Evolutionary conservation across 805 yeast species (phyloP), one percentile per base, ranked within the genome.

Genomic region (Grigorovia jiainica): DNA sequence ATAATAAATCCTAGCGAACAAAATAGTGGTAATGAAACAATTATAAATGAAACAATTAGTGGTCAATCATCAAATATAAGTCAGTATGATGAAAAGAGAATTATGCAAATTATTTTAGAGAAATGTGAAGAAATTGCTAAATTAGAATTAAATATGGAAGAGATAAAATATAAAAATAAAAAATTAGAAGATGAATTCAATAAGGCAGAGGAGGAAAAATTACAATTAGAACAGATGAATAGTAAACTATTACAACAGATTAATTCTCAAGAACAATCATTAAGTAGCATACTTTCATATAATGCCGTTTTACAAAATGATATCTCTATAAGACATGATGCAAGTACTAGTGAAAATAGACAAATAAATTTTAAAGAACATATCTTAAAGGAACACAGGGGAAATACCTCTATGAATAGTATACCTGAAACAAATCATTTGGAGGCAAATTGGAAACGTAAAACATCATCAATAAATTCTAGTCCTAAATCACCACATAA

Each of bases 111-210:
- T 6, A 30, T 57, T 24, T 44, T 55, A 41, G 50, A 50, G 24
- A 57, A 54, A 40, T 54, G 57, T 34, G 55, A 51, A 36, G 40
- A 45, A 15, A 43, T 53, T 6, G 54, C 53, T 8, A 43, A 51
- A 16, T 25, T 52, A 13, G 54, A 57, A 38, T 17, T 51, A 32
- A 35, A 33, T 2, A 21, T 57, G 23, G 60, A 55, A 34, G 48
- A 47, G 29, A 48, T 47, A 30, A 44, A 42, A 6, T 47, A 51
- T 25, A 40, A 18, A 5, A 47, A 44, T 18, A 39, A 44, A 32
- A 43, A 44, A 23, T 9, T 51, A 15, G 43, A 39, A n/a, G 42
- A 45, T 19, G 38, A 39, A 29, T 36, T 31, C 3, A 40, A 46
- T 1, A 55, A 45, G 20, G 48, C 43, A 9, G 16, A 27, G 16